Evolutionary conservation across 2,329 filamentous ascomycete genomes (phyloP).

Genomic region (Penicillium sp.): DNA sequence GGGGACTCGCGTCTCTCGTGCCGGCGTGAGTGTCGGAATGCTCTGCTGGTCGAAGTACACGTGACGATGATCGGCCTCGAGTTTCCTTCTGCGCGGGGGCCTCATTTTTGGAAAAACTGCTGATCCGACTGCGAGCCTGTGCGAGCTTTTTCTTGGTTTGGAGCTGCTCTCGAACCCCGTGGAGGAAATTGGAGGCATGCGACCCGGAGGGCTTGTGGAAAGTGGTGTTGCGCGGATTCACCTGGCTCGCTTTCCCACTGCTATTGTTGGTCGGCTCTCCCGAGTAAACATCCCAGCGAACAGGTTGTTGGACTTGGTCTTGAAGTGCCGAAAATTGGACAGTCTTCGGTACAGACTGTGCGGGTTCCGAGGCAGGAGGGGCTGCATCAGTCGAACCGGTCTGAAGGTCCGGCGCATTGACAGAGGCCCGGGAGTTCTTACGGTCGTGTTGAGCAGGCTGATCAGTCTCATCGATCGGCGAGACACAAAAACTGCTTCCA

Average conservation of each 20-base stretch:
- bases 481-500: conserved; percentile 28
- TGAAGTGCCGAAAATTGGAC: conserved; percentile 22
- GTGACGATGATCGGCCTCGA: conserved; percentile 59
- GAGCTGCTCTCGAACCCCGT: conserved; percentile 43
- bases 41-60: conserved; percentile 40
- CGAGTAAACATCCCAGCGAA: conserved; percentile 66
- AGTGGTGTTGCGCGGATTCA: conserved; percentile 53
- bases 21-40: conserved; percentile 20
- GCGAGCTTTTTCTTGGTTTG: conserved; percentile 40
- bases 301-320: conserved; percentile 9
- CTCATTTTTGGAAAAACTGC: conserved; percentile 59
- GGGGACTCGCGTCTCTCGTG: conserved; percentile 39
- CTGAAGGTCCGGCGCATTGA: conserved; percentile 10
- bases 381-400: background rate
- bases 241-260: conserved; percentile 60
- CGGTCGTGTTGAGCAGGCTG: conserved; percentile 7
- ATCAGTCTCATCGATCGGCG: conserved; percentile 20
- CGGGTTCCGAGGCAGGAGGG: conserved; percentile 1
- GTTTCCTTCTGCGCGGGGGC: conserved; percentile 64
- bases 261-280: conserved; percentile 66
- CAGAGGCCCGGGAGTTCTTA: conserved; percentile 3
- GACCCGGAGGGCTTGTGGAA: conserved; percentile 34
- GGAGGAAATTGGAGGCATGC: conserved; percentile 32
- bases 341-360: conserved; percentile 8
- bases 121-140: conserved; percentile 34